Percentiles rank a stretch among this genome's conserved stretches.
Evolutionary conservation across 768 basidiomycete species (phyloP).

Genomic region (Crassisporium funariophilum): DNA sequence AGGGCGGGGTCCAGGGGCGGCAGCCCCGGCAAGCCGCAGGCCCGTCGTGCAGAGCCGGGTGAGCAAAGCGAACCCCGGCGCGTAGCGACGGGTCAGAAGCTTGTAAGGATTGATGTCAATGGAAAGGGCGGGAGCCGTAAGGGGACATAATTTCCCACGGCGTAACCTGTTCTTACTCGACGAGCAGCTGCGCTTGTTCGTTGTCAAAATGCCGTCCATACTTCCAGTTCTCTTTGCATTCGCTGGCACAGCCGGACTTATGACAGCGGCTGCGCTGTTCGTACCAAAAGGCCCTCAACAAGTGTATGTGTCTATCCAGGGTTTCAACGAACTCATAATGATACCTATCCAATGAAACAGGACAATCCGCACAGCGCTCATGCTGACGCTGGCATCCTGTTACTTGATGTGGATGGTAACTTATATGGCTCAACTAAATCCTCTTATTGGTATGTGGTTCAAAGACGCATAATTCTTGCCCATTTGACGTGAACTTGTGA

Average conservation of each 20-base stretch:
- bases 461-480: background rate
- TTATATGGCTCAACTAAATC: slow-evolving; percentile 94
- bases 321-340: background rate
- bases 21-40: too few relatives aligned
- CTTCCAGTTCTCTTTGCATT: slow-evolving; percentile 72
- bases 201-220: slow-evolving; percentile 60
- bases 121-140: too few relatives aligned
- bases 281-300: slow-evolving; percentile 89
- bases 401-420: slow-evolving; percentile 98
- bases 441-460: slow-evolving; percentile 77
- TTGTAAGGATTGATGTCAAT: too few relatives aligned
- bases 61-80: too few relatives aligned
- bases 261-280: slow-evolving; percentile 63
- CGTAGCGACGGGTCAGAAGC: too few relatives aligned
- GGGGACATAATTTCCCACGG: background rate
- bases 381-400: slow-evolving; percentile 79
- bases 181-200: slow-evolving; percentile 3
- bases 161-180: background rate
- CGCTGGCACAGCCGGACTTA: slow-evolving; percentile 64
- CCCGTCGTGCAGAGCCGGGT: too few relatives aligned
- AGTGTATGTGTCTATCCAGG: slow-evolving; percentile 58
- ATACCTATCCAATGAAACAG: slow-evolving; percentile 41
- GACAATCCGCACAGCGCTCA: slow-evolving; percentile 76
- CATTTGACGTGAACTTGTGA: background rate
- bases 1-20: too few relatives aligned